Evolutionary conservation across 208 protist genomes (phyloP).

Genomic region (Acanthamoeba castellanii): DNA sequence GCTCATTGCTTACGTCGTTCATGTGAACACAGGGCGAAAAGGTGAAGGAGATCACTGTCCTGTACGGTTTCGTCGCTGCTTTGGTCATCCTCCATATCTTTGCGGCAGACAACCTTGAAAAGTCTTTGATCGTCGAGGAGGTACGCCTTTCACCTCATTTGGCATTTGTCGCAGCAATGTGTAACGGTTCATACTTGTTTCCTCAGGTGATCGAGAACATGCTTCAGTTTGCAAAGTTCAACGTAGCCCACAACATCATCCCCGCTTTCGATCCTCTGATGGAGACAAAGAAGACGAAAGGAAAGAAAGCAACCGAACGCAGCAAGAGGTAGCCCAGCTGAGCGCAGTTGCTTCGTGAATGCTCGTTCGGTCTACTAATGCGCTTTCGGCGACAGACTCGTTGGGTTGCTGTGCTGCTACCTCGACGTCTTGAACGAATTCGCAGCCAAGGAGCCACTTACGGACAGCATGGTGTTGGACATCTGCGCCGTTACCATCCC

Average conservation of each 20-base stretch:
- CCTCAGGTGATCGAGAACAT: constrained; percentile 67
- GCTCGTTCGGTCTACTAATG: not conserved
- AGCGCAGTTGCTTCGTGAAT: no score
- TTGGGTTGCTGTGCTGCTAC: not conserved
- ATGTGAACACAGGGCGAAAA: constrained; percentile 8
- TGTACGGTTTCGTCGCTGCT: constrained; percentile 50
- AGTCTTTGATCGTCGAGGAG: constrained; percentile 61
- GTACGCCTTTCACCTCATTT: not conserved
- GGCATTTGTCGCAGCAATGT: not conserved
- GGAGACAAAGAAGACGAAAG: constrained; percentile 32
- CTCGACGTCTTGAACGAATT: constrained; percentile 72
- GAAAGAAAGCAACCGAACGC: constrained; percentile 38
- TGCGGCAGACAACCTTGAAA: constrained; percentile 25
- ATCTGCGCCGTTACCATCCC: constrained; percentile 39
- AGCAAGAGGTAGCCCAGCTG: not conserved
- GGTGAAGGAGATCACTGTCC: not conserved
- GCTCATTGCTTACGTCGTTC: no score
- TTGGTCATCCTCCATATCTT: constrained; percentile 59
- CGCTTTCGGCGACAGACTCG: not conserved
- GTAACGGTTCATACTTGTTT: not conserved
- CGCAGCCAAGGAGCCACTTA: not conserved
- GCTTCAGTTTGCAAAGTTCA: constrained; percentile 65
- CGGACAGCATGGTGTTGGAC: constrained; percentile 72
- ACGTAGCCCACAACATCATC: constrained; percentile 61
- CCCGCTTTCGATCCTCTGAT: constrained; percentile 56